Percentiles rank a stretch among this genome's conserved stretches.
Evolutionary conservation across 1,284 basidiomycete genomes (phyloP).

Genomic region (Rhodotorula sp.): DNA sequence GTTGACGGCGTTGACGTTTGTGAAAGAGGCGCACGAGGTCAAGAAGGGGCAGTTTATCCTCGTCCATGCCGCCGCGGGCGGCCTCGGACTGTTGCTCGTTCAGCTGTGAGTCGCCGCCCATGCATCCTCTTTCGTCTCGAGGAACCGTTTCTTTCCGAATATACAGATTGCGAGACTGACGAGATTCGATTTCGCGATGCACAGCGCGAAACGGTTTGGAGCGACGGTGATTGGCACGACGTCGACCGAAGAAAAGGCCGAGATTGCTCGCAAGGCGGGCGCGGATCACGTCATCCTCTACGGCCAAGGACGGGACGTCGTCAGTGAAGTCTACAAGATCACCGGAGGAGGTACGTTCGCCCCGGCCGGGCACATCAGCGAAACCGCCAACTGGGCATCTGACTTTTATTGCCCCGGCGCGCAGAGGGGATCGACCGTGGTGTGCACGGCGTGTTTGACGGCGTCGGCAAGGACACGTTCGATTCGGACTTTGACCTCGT

Average conservation of each 20-base stretch:
- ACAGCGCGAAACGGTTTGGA: constrained; percentile 55
- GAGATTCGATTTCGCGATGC: no score
- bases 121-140: no score
- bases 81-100: constrained; percentile 57
- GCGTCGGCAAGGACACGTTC: constrained; percentile 87
- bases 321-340: constrained; percentile 58
- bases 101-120: constrained; percentile 50
- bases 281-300: constrained; percentile 86
- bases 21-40: constrained; percentile 79
- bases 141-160: neutral
- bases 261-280: constrained; percentile 74
- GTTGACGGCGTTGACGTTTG: constrained; percentile 74
- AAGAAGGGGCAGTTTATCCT: constrained; percentile 59
- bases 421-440: constrained; percentile 57
- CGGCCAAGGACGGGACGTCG: constrained; percentile 60
- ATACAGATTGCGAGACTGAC: neutral
- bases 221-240: constrained; percentile 94
- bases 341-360: constrained; percentile 53
- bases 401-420: constrained; percentile 43
- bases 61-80: constrained; percentile 86
- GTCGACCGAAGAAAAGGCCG: constrained; percentile 79
- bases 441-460: constrained; percentile 78
- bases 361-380: no score
- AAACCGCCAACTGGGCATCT: neutral
- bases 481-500: constrained; percentile 43